Conservation (phyloP, 75 land plant genomes). For the Adiantum capillusveneris region DNA sequence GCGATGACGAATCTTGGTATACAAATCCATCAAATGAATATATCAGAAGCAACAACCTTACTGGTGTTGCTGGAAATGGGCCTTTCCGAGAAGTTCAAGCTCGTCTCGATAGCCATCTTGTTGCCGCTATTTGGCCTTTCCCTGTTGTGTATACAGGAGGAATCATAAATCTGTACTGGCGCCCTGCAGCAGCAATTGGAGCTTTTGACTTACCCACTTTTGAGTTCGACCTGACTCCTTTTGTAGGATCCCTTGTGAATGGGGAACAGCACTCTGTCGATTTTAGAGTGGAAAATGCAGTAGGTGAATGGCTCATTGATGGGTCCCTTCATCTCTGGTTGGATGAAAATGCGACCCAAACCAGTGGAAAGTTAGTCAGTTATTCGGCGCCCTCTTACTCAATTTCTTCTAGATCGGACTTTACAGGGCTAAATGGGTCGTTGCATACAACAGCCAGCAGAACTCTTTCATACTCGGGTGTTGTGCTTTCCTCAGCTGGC, state of each 20-base stretch:
- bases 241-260: slow-evolving; percentile 32
- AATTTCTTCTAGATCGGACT: background rate
- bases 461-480: slow-evolving; percentile 24
- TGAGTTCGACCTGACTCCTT: slow-evolving; percentile 46
- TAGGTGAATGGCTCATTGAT: slow-evolving; percentile 28
- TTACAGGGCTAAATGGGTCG: slow-evolving; percentile 24
- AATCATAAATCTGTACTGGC: slow-evolving; percentile 41
- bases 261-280: slow-evolving; percentile 20
- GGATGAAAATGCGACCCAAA: slow-evolving; percentile 8
- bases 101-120: slow-evolving; percentile 30
- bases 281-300: slow-evolving; percentile 24
- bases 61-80: slow-evolving; percentile 38
- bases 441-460: slow-evolving; percentile 17
- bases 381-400: slow-evolving; percentile 10
- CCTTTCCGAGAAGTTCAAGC: slow-evolving; percentile 44
- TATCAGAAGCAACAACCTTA: slow-evolving; percentile 30
- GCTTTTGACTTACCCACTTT: slow-evolving; percentile 45
- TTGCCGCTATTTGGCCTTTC: slow-evolving; percentile 41
- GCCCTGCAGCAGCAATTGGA: slow-evolving; percentile 44
- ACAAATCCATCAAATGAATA: slow-evolving; percentile 43
- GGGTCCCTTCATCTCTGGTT: slow-evolving; percentile 49
- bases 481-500: slow-evolving; percentile 35
- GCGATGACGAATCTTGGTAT: slow-evolving; percentile 52
- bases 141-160: slow-evolving; percentile 52
- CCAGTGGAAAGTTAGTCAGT: slow-evolving; percentile 13